These are phyloP conservation scores for Pyrenophora teres DNA, from an alignment of 2,329 filamentous ascomycete species.

Conservation along the genomic window DNA sequence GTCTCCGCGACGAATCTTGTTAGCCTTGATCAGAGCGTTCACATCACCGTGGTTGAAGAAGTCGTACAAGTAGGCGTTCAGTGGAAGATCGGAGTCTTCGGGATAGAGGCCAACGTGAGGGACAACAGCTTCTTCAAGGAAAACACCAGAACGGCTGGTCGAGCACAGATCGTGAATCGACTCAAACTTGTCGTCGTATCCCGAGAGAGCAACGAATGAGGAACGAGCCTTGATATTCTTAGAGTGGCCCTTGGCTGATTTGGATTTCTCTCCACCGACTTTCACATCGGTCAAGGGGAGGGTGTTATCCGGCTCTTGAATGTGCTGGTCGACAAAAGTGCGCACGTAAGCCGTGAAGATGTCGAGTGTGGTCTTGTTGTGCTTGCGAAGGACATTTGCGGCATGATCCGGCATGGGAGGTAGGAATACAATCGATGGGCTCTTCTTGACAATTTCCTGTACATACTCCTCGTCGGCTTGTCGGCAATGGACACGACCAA, in stretches of 20 bases:
- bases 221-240: conserved; percentile 61
- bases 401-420: conserved; percentile 65
- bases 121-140: conserved; percentile 74
- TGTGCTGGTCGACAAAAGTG: conserved; percentile 70
- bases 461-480: conserved; percentile 55
- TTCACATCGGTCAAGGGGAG: conserved; percentile 64
- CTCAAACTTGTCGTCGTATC: conserved; percentile 65
- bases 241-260: conserved; percentile 10
- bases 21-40: conserved; percentile 63
- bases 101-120: conserved; percentile 69
- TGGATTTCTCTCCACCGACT: conserved; percentile 46
- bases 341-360: conserved; percentile 72
- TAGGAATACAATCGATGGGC: conserved; percentile 69
- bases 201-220: conserved; percentile 73
- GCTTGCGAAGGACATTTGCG: conserved; percentile 59
- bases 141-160: conserved; percentile 69
- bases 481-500: conserved; percentile 62
- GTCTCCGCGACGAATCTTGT: conserved; percentile 68
- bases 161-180: conserved; percentile 70
- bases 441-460: conserved; percentile 57
- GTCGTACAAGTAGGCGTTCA: conserved; percentile 74
- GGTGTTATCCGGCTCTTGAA: conserved; percentile 57
- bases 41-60: conserved; percentile 77
- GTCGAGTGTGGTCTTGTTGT: conserved; percentile 68
- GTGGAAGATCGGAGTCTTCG: conserved; percentile 57